These are phyloP conservation scores for Backusella morwellensis DNA, from an alignment of 192 early-diverging fungal species.

Conservation along the genomic window DNA sequence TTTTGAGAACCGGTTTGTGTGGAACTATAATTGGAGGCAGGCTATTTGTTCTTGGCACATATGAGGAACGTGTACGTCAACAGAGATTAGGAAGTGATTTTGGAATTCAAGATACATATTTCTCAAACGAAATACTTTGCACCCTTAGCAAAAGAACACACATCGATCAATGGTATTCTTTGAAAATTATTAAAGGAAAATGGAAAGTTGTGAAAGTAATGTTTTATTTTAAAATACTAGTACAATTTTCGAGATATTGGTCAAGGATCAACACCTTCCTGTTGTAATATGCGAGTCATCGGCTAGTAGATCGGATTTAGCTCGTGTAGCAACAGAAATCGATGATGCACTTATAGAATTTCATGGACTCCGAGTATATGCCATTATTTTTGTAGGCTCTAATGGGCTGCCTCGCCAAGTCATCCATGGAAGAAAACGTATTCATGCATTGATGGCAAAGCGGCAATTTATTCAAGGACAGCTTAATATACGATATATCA, in stretches of 20 bases:
- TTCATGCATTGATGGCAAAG: slow-evolving; percentile 66
- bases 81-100: slow-evolving; percentile 28
- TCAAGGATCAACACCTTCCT: slow-evolving; percentile 73
- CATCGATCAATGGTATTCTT: slow-evolving; percentile 44
- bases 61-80: slow-evolving; percentile 74
- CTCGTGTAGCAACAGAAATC: slow-evolving; percentile 55
- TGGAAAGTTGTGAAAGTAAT: slow-evolving; percentile 1
- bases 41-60: slow-evolving; percentile 73
- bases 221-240: slow-evolving; percentile 31
- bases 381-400: slow-evolving; percentile 54
- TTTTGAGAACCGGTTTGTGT: slow-evolving; percentile 74
- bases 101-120: slow-evolving; percentile 37
- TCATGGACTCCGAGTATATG: slow-evolving; percentile 65
- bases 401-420: slow-evolving; percentile 65
- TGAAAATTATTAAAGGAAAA: neutral
- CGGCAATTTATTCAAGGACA: slow-evolving; percentile 63
- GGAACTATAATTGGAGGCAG: slow-evolving; percentile 70
- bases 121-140: slow-evolving; percentile 34
- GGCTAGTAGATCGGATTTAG: slow-evolving; percentile 45
- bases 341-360: slow-evolving; percentile 50
- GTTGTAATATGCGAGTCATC: slow-evolving; percentile 69
- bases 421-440: slow-evolving; percentile 64
- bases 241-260: slow-evolving; percentile 61
- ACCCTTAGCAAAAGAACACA: slow-evolving; percentile 24
- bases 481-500: slow-evolving; percentile 51